A percentile compares a stretch with the other conserved stretches of the same genome.
phyloP scores from a whole-genome alignment of 2,329 filamentous ascomycete genomes.

The Samsoniella hepiali region DNA sequence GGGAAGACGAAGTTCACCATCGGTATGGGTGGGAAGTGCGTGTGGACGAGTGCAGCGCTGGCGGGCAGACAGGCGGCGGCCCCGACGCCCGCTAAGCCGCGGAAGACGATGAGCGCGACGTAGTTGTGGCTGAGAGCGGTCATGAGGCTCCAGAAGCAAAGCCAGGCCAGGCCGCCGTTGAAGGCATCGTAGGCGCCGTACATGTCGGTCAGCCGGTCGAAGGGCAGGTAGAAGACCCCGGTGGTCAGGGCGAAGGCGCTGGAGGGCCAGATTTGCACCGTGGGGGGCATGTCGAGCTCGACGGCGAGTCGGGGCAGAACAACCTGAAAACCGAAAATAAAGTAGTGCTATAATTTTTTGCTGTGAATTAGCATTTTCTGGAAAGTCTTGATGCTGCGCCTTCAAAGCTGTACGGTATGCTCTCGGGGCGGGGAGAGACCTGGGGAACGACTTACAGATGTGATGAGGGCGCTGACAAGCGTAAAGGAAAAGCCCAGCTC shows the following conservation, averaged over 20 bases:
- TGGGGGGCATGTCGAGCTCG: constrained; percentile 60
- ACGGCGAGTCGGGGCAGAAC: constrained; percentile 62
- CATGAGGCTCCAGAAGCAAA: constrained; percentile 61
- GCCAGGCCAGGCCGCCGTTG: constrained; percentile 55
- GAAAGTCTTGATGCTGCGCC: too few species aligned
- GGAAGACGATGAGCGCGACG: constrained; percentile 64
- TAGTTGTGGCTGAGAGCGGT: constrained; percentile 62
- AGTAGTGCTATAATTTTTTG: constrained; percentile 58
- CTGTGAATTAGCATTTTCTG: background rate
- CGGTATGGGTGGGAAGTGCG: constrained; percentile 63
- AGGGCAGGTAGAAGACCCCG: constrained; percentile 57
- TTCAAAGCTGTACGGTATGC: too few species aligned
- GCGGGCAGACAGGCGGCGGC: constrained; percentile 66
- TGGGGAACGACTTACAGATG: constrained; percentile 42
- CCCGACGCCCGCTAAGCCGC: constrained; percentile 66
- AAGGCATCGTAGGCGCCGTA: constrained; percentile 58
- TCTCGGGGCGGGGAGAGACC: too few species aligned
- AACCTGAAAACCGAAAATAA: constrained; percentile 70
- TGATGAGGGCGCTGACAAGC: constrained; percentile 56
- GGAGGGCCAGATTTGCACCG: constrained; percentile 60
- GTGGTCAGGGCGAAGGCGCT: constrained; percentile 56
- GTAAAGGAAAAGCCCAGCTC: constrained; percentile 59
- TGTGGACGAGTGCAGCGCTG: constrained; percentile 63
- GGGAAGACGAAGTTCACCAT: constrained; percentile 63
- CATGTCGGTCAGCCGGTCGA: constrained; percentile 56